A percentile compares a stretch with the other conserved stretches of the same genome.
phyloP scores from a whole-genome alignment of 495 filamentous ascomycete genomes.

The Bryoglossum gracile region DNA sequence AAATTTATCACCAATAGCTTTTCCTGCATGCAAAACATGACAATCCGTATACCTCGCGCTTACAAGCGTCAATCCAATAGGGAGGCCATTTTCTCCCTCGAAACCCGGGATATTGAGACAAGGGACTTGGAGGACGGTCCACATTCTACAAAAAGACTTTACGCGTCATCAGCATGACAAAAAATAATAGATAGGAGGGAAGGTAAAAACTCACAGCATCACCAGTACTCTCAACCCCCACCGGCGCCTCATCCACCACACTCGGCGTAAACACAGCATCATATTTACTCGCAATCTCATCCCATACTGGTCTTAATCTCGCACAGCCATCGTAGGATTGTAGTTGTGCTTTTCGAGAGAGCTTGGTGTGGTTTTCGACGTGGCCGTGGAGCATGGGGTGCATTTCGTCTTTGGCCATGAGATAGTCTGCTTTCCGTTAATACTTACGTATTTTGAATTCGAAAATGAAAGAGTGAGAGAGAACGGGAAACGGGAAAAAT shows the following conservation, averaged over 20 bases:
- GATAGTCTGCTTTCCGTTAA: conserved; percentile 31
- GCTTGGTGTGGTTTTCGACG: conserved; percentile 35
- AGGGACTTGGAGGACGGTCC: conserved; percentile 39
- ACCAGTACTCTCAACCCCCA: conserved; percentile 38
- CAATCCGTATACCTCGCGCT: conserved; percentile 38
- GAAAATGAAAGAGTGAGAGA: too few species aligned
- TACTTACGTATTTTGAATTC: background rate
- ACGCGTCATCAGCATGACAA: background rate
- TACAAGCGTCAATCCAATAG: conserved; percentile 41
- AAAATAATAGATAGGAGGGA: conserved; percentile 25
- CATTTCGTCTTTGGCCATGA: conserved; percentile 34
- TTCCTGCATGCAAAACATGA: conserved; percentile 35
- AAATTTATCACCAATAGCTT: conserved; percentile 35
- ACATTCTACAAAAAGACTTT: conserved; percentile 15
- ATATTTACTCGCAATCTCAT: conserved; percentile 39
- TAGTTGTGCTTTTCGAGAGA: conserved; percentile 34
- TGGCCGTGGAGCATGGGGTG: conserved; percentile 30
- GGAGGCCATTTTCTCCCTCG: conserved; percentile 39
- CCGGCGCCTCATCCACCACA: conserved; percentile 41
- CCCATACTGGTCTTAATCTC: conserved; percentile 37
- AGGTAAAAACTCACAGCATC: conserved; percentile 34
- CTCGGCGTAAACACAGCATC: conserved; percentile 43
- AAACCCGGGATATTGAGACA: conserved; percentile 45
- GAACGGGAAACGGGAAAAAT: background rate
- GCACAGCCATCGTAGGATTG: conserved; percentile 39